These are phyloP conservation scores for Actinidia arguta DNA, from an alignment of 179 eudicot genomes.

Conservation along the genomic window DNA sequence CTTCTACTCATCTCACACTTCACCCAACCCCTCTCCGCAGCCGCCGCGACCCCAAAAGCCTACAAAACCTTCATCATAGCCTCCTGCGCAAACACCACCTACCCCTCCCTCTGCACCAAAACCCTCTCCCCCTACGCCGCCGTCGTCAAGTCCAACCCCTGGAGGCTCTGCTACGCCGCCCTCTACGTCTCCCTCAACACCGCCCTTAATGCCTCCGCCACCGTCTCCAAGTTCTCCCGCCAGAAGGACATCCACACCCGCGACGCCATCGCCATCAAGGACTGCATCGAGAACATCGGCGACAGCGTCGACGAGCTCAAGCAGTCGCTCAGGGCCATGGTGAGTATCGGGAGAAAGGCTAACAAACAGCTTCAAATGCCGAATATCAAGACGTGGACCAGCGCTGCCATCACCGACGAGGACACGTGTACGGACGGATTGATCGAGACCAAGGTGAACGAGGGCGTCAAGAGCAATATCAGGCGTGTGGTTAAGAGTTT, in stretches of 20 bases:
- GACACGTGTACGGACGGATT: conserved; percentile 67
- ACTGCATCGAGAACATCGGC: conserved; percentile 52
- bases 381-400: conserved; percentile 57
- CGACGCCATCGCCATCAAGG: conserved; percentile 44
- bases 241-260: conserved; percentile 23
- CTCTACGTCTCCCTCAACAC: conserved; percentile 30
- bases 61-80: conserved; percentile 37
- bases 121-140: conserved; percentile 46
- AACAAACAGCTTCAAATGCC: conserved; percentile 39
- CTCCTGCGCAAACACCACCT: conserved; percentile 49
- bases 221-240: conserved; percentile 23
- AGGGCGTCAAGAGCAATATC: conserved; percentile 38
- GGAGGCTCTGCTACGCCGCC: conserved; percentile 39
- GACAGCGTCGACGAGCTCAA: conserved; percentile 50
- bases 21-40: neutral
- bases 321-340: conserved; percentile 40
- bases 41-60: conserved; percentile 10
- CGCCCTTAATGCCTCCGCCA: conserved; percentile 25
- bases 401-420: conserved; percentile 68
- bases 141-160: conserved; percentile 35
- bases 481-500: conserved; percentile 29
- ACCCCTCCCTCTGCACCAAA: conserved; percentile 46
- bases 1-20: neutral
- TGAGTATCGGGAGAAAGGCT: conserved; percentile 8
- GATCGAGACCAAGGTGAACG: conserved; percentile 34